phyloP scores from a whole-genome alignment of 345 rosid genomes.

The Dipteronia sinensis region DNA sequence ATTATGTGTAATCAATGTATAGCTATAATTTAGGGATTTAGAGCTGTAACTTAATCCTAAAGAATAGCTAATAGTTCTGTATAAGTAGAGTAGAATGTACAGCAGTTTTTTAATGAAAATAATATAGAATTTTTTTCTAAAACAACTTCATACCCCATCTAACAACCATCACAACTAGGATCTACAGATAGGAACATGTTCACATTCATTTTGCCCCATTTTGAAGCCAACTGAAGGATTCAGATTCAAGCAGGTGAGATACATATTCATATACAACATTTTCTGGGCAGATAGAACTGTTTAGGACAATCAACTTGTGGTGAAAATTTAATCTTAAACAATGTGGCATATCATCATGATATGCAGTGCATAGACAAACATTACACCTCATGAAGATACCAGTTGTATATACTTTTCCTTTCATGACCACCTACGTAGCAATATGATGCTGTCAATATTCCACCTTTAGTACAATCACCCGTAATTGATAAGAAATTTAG shows the following conservation, averaged over 20 bases:
- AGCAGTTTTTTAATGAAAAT: too few species aligned
- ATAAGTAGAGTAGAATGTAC: too few species aligned
- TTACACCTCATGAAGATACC: conserved; percentile 93
- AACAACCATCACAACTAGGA: background rate
- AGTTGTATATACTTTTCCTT: conserved; percentile 81
- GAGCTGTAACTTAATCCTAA: too few species aligned
- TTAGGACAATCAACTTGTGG: background rate
- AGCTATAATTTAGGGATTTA: too few species aligned
- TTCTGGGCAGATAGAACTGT: background rate
- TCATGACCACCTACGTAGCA: conserved; percentile 97
- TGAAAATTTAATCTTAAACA: background rate
- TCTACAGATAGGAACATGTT: background rate
- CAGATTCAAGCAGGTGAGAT: conserved; percentile 1
- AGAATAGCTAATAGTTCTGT: too few species aligned
- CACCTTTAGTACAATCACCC: conserved; percentile 85
- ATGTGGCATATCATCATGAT: background rate
- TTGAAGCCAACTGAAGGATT: background rate
- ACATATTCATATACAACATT: background rate
- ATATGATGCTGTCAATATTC: conserved; percentile 86
- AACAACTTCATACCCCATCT: too few species aligned
- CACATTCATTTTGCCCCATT: background rate
- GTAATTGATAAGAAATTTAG: conserved; percentile 89
- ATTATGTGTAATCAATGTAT: too few species aligned
- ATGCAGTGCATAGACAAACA: conserved; percentile 11
- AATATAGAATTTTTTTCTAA: too few species aligned